Evolutionary conservation across 2,329 filamentous ascomycete genomes (phyloP).

Genomic region (Chalaropsis thielavioides): DNA sequence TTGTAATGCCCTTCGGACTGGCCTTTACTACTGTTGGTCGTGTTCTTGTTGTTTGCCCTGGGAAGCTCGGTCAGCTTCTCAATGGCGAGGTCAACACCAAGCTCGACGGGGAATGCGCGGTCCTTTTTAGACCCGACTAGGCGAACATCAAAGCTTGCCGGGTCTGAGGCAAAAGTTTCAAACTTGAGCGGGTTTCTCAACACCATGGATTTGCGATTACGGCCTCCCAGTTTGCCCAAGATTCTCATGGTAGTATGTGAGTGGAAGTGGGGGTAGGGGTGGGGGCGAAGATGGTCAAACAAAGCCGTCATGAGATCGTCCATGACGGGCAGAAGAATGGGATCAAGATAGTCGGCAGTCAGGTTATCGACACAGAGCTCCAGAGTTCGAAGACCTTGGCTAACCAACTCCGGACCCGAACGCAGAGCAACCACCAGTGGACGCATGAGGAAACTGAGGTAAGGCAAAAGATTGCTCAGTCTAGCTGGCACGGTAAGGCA

Average conservation of each 20-base stretch:
- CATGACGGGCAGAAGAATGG: slow-evolving; percentile 98
- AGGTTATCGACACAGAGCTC: slow-evolving; percentile 97
- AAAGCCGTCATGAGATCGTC: slow-evolving; percentile 96
- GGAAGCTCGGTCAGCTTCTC: slow-evolving; percentile 72
- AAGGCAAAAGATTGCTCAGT: slow-evolving; percentile 84
- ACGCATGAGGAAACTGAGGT: slow-evolving; percentile 92
- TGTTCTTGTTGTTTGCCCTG: slow-evolving; percentile 36
- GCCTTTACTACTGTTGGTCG: slow-evolving; percentile 31
- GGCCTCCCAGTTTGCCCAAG: slow-evolving; percentile 84
- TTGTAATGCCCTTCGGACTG: slow-evolving; percentile 75
- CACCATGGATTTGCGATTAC: slow-evolving; percentile 90
- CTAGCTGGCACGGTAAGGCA: slow-evolving; percentile 91
- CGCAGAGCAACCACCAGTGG: slow-evolving; percentile 90
- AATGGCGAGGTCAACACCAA: slow-evolving; percentile 80
- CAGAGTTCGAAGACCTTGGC: slow-evolving; percentile 80
- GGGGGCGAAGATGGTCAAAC: slow-evolving; percentile 86
- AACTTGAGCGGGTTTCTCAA: slow-evolving; percentile 73
- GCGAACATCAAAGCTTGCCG: slow-evolving; percentile 73
- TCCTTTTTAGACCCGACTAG: slow-evolving; percentile 83
- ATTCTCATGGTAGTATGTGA: slow-evolving; percentile 97
- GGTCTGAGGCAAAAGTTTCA: slow-evolving; percentile 74
- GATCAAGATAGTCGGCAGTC: slow-evolving; percentile 92
- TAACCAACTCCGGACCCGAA: slow-evolving; percentile 83
- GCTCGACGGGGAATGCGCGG: slow-evolving; percentile 68
- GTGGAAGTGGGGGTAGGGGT: slow-evolving; percentile 93